Evolutionary conservation across 257 asterid genomes (phyloP).

Genomic region (Fraxinus anomala): DNA sequence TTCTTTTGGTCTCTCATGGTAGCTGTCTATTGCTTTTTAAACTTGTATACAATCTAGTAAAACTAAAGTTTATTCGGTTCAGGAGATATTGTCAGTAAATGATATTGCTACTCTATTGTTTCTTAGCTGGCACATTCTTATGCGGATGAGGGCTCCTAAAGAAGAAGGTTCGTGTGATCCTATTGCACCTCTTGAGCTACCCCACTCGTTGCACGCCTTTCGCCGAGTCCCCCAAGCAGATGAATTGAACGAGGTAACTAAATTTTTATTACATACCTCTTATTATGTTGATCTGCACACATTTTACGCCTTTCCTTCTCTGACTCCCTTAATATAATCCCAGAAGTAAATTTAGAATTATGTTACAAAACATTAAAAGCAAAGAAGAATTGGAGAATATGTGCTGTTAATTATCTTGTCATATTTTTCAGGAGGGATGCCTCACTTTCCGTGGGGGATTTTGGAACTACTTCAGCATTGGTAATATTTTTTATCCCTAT

Average conservation of each 20-base stretch:
- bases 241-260: slow-evolving; percentile 63
- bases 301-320: not conserved
- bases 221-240: slow-evolving; percentile 69
- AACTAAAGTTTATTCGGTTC: slow-evolving; percentile 12
- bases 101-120: slow-evolving; percentile 25
- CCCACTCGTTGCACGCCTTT: slow-evolving; percentile 93
- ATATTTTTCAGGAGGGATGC: slow-evolving; percentile 56
- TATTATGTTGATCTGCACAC: not conserved
- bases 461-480: slow-evolving; percentile 86
- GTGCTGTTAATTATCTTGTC: slow-evolving; percentile 12
- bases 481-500: slow-evolving; percentile 34
- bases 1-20: not conserved
- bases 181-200: slow-evolving; percentile 83
- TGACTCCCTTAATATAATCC: not conserved
- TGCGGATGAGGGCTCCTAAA: slow-evolving; percentile 83
- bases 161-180: slow-evolving; percentile 77
- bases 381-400: not conserved
- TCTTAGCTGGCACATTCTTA: slow-evolving; percentile 90
- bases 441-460: slow-evolving; percentile 73
- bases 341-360: not conserved
- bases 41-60: not conserved
- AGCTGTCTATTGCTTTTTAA: not conserved
- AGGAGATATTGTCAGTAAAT: slow-evolving; percentile 3
- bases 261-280: not conserved
- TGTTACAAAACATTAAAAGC: not conserved